Base-by-base conservation (phyloP, 495 filamentous ascomycete species). In the Xylaria nigripes region DNA sequence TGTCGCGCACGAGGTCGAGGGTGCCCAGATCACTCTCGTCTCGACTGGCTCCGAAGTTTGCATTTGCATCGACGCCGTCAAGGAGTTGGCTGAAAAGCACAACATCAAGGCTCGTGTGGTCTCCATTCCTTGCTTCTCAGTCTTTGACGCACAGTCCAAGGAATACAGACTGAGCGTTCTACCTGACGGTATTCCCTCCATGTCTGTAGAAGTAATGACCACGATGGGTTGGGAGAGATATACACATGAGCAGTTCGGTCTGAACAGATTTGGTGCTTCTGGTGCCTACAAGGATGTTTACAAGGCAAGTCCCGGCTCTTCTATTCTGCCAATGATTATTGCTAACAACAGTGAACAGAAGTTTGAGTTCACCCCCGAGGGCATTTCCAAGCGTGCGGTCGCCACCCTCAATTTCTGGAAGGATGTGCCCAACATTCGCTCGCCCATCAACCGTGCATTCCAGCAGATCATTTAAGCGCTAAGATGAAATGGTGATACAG, bases 251-350 rank as follows among this genome's bases (percentile, higher is more conserved):
- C 93, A 98, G 76, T 98, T 98, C 67, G 93, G 93, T 67, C 82
- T 98, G 36, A 97, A 98, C 85, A 82, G 93, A 65, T 98, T 98
- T 72, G 93, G 93, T 81, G 91, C 90, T 61, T 91, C 86, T 49
- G 93, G 91, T 60, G 83, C 93, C 57, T 98, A 97, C 78, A 94
- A 95, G 84, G 83, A 97, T 65, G 90, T 98, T 49, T 98, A 98
- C 76, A 86, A 85, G 79, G 89, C 86, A 82, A 72, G 82, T 76
- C 58, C 36, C 51, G 18, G 1, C 15, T 51, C 42, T 44, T 9
- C 7, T 9, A 5, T 29, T 21, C n/a, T 13, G 6, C 36, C 4
- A 23, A 56, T 23, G 27, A 3, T 5, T 46, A 48, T 25, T 59
- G 44, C 66, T 76, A 66, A 76, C 58, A 58, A 59, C 27, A 54